Conservation (phyloP, 1,284 basidiomycete species). For the Lentinula novae-zelandiae region DNA sequence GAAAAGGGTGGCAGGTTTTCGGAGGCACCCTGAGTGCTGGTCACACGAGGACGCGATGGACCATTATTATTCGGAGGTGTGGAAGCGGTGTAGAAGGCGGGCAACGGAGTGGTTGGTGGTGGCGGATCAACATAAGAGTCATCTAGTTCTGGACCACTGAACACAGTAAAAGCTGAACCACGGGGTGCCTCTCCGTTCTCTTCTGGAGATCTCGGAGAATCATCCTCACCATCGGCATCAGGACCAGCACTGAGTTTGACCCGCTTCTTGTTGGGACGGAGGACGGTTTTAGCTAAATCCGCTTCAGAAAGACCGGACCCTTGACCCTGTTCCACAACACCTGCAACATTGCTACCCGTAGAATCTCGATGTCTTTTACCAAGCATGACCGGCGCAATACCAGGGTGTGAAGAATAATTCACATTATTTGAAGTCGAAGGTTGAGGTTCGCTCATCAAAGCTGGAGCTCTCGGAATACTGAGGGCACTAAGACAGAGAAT, state of each 20-base stretch:
- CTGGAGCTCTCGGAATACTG: not conserved
- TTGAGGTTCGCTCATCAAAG: not conserved
- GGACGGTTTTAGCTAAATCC: slow-evolving; percentile 31
- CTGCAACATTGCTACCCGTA: slow-evolving; percentile 36
- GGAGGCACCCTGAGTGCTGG: slow-evolving; percentile 37
- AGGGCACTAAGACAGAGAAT: not conserved
- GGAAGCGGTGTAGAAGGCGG: slow-evolving; percentile 44
- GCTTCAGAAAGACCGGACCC: slow-evolving; percentile 32
- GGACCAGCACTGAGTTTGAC: slow-evolving; percentile 26
- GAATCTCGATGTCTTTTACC: slow-evolving; percentile 63
- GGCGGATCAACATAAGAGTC: slow-evolving; percentile 33
- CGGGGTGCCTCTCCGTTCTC: slow-evolving; percentile 21
- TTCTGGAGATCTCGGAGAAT: slow-evolving; percentile 5
- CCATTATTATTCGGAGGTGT: slow-evolving; percentile 23
- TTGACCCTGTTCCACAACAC: slow-evolving; percentile 36
- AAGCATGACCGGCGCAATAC: slow-evolving; percentile 38
- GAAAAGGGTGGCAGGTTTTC: slow-evolving; percentile 53
- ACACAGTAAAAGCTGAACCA: slow-evolving; percentile 37
- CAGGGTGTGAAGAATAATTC: slow-evolving; percentile 30
- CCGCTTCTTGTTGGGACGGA: slow-evolving; percentile 52
- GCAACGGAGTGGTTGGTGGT: slow-evolving; percentile 47
- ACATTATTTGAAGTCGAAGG: slow-evolving; percentile 22
- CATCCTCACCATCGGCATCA: not conserved
- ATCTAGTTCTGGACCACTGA: slow-evolving; percentile 33
- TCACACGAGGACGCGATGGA: slow-evolving; percentile 30